A percentile compares a stretch with the other conserved stretches of the same genome.
phyloP scores from a whole-genome alignment of 2,329 filamentous ascomycete genomes.

The Cadophora sp. region DNA sequence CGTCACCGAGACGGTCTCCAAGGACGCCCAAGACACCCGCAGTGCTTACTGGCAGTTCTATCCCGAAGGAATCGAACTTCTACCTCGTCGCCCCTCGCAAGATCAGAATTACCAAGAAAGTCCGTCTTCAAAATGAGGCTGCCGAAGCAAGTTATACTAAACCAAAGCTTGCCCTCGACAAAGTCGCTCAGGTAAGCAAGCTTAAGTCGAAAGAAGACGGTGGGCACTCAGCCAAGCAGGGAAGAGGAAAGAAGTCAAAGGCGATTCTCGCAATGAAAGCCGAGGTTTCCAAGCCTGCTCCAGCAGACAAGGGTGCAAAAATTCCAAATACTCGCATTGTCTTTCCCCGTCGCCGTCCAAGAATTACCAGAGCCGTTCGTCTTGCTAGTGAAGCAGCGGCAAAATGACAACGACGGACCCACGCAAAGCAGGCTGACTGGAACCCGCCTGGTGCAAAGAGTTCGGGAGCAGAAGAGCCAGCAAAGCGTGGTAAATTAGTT shows the following conservation, averaged over 20 bases:
- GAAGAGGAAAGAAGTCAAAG: not conserved
- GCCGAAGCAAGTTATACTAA: not conserved
- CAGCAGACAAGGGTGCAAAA: not conserved
- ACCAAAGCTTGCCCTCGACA: not conserved
- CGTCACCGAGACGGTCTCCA: conserved; percentile 5
- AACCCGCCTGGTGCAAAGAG: not conserved
- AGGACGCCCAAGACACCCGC: not conserved
- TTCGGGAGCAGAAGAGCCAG: not conserved
- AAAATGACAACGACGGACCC: conserved; percentile 1
- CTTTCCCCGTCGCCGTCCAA: not conserved
- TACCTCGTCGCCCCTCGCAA: not conserved
- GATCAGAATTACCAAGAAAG: conserved; percentile 1
- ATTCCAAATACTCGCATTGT: not conserved
- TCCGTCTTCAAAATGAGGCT: not conserved
- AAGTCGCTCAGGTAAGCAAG: not conserved
- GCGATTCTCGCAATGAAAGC: not conserved
- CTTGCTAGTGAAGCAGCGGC: not conserved
- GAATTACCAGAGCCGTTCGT: not conserved
- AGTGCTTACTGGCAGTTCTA: not conserved
- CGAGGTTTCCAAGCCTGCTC: not conserved
- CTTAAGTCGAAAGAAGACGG: not conserved
- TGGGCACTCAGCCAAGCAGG: not conserved
- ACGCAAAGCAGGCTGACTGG: not conserved
- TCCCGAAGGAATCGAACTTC: not conserved
- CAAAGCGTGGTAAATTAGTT: not conserved